Percentiles rank a stretch among this genome's conserved stretches.
phyloP scores from a whole-genome alignment of 768 basidiomycete species.

The Clathrus columnatus region DNA sequence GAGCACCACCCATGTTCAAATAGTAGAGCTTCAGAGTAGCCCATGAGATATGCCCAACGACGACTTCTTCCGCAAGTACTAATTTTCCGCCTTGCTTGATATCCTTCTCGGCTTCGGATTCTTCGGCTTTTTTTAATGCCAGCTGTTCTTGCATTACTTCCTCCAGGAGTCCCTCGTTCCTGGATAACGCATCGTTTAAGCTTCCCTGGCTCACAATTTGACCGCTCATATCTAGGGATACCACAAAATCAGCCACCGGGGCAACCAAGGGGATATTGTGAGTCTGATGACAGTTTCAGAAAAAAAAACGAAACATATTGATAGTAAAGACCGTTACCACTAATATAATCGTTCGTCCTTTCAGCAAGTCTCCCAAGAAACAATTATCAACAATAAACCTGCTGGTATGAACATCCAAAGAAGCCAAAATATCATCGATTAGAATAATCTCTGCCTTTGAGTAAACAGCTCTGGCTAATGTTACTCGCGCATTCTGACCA shows the following conservation, averaged over 20 bases:
- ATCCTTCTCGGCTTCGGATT: neutral
- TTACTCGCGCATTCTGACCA: neutral
- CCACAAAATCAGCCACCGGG: conserved; percentile 16
- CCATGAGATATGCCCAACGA: conserved; percentile 2
- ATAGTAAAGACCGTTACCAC: conserved; percentile 29
- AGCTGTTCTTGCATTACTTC: conserved; percentile 12
- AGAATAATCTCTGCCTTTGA: conserved; percentile 32
- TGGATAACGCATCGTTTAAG: conserved; percentile 14
- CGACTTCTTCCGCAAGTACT: conserved; percentile 1
- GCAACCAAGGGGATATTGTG: conserved; percentile 17
- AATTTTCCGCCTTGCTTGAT: neutral
- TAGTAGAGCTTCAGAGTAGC: conserved; percentile 9
- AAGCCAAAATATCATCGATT: conserved; percentile 35
- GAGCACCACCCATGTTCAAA: conserved; percentile 8
- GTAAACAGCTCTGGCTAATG: conserved; percentile 34
- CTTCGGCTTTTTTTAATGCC: conserved; percentile 13
- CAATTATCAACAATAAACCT: conserved; percentile 43
- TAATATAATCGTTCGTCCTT: conserved; percentile 40
- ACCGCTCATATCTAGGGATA: conserved; percentile 15
- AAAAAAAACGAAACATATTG: neutral
- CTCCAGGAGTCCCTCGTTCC: conserved; percentile 9
- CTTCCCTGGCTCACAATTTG: conserved; percentile 14
- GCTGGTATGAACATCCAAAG: conserved; percentile 42
- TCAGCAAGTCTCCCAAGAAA: conserved; percentile 38
- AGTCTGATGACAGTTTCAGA: conserved; percentile 4